Evolutionary conservation across 129 eudicot genomes (phyloP).

Genomic region (Artemisia annua): DNA sequence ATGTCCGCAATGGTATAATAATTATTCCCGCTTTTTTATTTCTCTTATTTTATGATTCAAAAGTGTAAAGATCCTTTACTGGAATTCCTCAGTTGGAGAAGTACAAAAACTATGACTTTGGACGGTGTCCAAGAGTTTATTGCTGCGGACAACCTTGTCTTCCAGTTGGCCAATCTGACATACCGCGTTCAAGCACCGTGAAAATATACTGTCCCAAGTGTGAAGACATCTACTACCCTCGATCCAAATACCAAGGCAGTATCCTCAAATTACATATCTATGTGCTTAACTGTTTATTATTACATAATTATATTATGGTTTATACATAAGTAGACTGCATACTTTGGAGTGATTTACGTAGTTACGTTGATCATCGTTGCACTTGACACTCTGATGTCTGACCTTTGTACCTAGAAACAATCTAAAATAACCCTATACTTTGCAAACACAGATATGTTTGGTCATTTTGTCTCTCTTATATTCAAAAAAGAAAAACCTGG

Average conservation of each 20-base stretch:
- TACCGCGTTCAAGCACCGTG: slow-evolving; percentile 91
- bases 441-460: not conserved
- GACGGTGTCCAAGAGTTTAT: slow-evolving; percentile 97
- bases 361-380: not conserved
- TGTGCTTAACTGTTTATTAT: slow-evolving; percentile 4
- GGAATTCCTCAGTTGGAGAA: slow-evolving; percentile 68
- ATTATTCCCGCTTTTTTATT: not conserved
- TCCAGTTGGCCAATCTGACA: slow-evolving; percentile 96
- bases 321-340: not conserved
- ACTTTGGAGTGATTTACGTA: not conserved
- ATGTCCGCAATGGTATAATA: slow-evolving; percentile 81
- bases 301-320: not conserved
- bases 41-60: slow-evolving; percentile 1
- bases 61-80: not conserved
- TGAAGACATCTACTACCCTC: slow-evolving; percentile 92
- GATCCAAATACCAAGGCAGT: slow-evolving; percentile 99
- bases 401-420: not conserved
- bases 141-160: slow-evolving; percentile 98
- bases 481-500: not conserved
- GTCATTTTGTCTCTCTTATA: not conserved
- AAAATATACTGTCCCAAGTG: slow-evolving; percentile 96
- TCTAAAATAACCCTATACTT: not conserved
- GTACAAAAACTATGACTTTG: slow-evolving; percentile 87
- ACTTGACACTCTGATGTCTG: not conserved
- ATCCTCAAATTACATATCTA: slow-evolving; percentile 58